Evolutionary conservation across 352 stramenopile genomes (phyloP).

Genomic region (Phytopythium chamaehyphon): DNA sequence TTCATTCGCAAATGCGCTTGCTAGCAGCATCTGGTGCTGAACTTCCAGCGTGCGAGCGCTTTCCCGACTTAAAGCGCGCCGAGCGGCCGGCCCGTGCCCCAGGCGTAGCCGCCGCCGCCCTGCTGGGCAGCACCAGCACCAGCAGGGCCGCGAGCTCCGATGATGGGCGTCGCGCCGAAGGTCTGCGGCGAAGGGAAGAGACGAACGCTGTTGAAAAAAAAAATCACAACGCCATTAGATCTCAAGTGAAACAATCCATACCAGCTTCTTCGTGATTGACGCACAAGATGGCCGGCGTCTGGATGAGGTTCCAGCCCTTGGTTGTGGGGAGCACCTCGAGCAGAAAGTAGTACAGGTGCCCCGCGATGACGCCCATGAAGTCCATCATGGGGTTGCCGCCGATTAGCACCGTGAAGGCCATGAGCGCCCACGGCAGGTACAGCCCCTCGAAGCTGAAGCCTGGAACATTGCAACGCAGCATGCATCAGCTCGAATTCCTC

Average conservation of each 20-base stretch:
- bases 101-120: constrained; percentile 53
- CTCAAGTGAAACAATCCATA: no score
- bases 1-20: no score
- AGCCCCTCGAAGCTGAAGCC: constrained; percentile 85
- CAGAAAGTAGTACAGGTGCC: constrained; percentile 90
- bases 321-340: constrained; percentile 83
- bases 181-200: constrained; percentile 65
- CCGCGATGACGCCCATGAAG: constrained; percentile 79
- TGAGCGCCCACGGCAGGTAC: constrained; percentile 87
- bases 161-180: constrained; percentile 42
- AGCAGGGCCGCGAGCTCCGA: constrained; percentile 43
- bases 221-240: neutral
- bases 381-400: constrained; percentile 86
- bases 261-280: no score
- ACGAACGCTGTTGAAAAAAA: constrained; percentile 28
- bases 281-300: constrained; percentile 83
- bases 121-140: constrained; percentile 24
- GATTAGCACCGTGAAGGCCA: constrained; percentile 86
- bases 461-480: constrained; percentile 8
- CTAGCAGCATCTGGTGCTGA: no score
- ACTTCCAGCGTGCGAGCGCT: neutral
- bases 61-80: constrained; percentile 11
- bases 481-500: neutral
- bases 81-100: constrained; percentile 58
- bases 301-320: constrained; percentile 80